These are phyloP conservation scores for Escovopsis sp. DNA, from an alignment of 2,329 filamentous ascomycete genomes.

Conservation along the genomic window DNA sequence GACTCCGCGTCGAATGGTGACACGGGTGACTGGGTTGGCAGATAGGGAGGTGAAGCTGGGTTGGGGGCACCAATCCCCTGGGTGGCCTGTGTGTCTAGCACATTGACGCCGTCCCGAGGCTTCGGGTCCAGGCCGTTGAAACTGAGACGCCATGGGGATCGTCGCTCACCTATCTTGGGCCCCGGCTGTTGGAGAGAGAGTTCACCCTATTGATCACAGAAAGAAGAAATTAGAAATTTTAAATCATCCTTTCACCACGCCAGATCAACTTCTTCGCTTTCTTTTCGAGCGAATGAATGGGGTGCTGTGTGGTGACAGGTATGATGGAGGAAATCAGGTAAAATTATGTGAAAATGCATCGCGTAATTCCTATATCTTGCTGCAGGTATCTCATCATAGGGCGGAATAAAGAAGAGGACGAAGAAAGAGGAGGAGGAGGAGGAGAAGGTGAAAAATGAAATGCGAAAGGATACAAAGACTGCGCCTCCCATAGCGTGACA, in stretches of 20 bases:
- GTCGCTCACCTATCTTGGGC: slow-evolving; percentile 25
- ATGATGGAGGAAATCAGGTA: too few species aligned
- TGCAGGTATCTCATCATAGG: too few species aligned
- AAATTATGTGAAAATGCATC: too few species aligned
- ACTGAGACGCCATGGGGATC: slow-evolving; percentile 30
- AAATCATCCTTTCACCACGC: too few species aligned
- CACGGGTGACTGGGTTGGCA: slow-evolving; percentile 6
- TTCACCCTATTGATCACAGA: slow-evolving; percentile 19
- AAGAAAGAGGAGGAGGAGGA: neutral
- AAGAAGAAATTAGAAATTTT: neutral
- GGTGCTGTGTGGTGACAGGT: too few species aligned
- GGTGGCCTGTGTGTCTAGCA: slow-evolving; percentile 8
- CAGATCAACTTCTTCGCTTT: too few species aligned
- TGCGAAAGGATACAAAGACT: slow-evolving; percentile 10
- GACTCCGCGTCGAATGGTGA: slow-evolving; percentile 5
- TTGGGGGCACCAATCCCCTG: slow-evolving; percentile 8
- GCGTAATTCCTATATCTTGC: too few species aligned
- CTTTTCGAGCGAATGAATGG: too few species aligned
- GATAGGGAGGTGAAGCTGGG: slow-evolving; percentile 5
- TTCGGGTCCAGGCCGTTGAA: slow-evolving; percentile 14
- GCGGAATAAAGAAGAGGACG: slow-evolving; percentile 9
- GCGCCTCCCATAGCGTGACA: slow-evolving; percentile 13
- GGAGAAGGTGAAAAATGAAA: slow-evolving; percentile 11
- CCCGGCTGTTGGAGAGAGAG: slow-evolving; percentile 17
- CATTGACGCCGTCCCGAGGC: slow-evolving; percentile 13